phyloP scores from a whole-genome alignment of 192 early-diverging fungal species.

The Coemansia sp. region DNA sequence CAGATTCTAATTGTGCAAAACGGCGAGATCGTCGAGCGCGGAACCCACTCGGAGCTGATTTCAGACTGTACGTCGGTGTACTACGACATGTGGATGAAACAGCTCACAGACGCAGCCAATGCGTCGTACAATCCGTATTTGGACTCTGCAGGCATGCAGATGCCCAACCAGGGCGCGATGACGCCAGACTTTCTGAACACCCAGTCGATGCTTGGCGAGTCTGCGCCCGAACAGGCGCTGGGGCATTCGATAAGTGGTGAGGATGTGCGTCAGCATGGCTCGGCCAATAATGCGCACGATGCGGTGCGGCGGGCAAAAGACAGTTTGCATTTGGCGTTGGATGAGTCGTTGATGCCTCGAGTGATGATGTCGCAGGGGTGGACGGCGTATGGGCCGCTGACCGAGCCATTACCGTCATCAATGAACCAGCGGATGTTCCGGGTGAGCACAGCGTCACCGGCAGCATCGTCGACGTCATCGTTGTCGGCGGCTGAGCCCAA shows the following conservation, averaged over 20 bases:
- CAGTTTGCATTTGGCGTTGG: constrained; percentile 23
- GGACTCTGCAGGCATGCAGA: constrained; percentile 21
- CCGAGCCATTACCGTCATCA: constrained; percentile 27
- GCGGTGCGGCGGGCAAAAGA: neutral
- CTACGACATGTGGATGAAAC: constrained; percentile 90
- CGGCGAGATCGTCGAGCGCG: constrained; percentile 77
- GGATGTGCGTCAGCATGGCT: neutral
- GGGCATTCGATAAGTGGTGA: neutral
- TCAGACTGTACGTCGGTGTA: constrained; percentile 61
- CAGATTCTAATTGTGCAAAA: constrained; percentile 83
- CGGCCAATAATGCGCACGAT: neutral
- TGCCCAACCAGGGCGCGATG: constrained; percentile 22
- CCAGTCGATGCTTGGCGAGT: constrained; percentile 2
- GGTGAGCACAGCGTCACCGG: constrained; percentile 12
- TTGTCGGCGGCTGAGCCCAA: constrained; percentile 18
- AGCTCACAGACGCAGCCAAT: constrained; percentile 64
- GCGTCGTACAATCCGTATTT: constrained; percentile 37
- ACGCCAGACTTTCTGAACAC: constrained; percentile 6
- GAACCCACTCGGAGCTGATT: constrained; percentile 79
- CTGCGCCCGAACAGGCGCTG: constrained; percentile 5
- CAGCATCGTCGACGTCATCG: constrained; percentile 11
- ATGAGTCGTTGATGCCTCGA: constrained; percentile 14
- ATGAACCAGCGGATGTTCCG: constrained; percentile 2
- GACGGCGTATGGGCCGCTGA: constrained; percentile 31
- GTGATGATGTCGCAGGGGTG: constrained; percentile 36